Percentiles rank a stretch among this genome's conserved stretches.
Conservation (phyloP, 1,284 basidiomycete species). For the Pseudozyma sp. region DNA sequence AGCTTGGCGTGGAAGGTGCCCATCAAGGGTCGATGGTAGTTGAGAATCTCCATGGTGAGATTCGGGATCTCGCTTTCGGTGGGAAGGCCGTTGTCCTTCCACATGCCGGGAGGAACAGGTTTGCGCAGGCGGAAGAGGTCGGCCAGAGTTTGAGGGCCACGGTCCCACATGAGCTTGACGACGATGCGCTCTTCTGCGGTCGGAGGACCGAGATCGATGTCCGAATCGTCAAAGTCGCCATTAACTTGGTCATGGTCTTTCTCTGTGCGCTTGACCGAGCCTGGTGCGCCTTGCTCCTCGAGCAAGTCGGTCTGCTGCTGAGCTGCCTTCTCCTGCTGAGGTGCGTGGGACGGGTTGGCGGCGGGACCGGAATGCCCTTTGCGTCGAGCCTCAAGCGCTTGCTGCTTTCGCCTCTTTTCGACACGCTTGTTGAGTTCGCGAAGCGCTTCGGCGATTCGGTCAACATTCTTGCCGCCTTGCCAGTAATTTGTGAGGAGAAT, state of each 20-base stretch:
- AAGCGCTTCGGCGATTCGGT: slow-evolving; percentile 62
- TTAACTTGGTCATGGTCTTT: slow-evolving; percentile 12
- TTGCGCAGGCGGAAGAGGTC: slow-evolving; percentile 65
- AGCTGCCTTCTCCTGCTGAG: slow-evolving; percentile 26
- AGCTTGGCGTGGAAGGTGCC: slow-evolving; percentile 85
- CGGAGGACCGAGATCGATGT: slow-evolving; percentile 44
- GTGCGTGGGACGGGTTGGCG: slow-evolving; percentile 17
- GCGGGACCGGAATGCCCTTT: slow-evolving; percentile 7
- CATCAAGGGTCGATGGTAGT: slow-evolving; percentile 66
- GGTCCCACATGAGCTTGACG: slow-evolving; percentile 68
- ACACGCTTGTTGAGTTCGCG: slow-evolving; percentile 59
- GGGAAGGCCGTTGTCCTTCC: slow-evolving; percentile 65
- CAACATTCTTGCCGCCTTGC: slow-evolving; percentile 66
- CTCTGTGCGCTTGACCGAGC: slow-evolving; percentile 29
- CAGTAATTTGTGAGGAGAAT: slow-evolving; percentile 68
- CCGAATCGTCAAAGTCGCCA: slow-evolving; percentile 11
- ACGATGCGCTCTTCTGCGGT: slow-evolving; percentile 54
- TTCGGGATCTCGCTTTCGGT: slow-evolving; percentile 57
- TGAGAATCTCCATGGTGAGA: slow-evolving; percentile 64
- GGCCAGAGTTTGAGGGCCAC: slow-evolving; percentile 62
- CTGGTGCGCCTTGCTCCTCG: slow-evolving; percentile 38
- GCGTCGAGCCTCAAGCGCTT: slow-evolving; percentile 25
- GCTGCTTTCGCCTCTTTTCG: slow-evolving; percentile 33
- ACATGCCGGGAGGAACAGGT: slow-evolving; percentile 58
- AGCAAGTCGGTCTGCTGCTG: slow-evolving; percentile 31